A percentile compares a stretch with the other conserved stretches of the same genome.
phyloP scores from a whole-genome alignment of 176 grass and related monocot genomes.

The Sorghum bicolor region Sorghum_bicolor_NCBIv3 NC_012872.2:8729501-8730000 shows the following conservation, averaged over 20 bases:
- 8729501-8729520: conserved; percentile 12
- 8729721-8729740: background rate
- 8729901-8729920: background rate
- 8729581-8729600: conserved; percentile 13
- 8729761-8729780: background rate
- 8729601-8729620: conserved; percentile 34
- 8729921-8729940: background rate
- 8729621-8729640: conserved; percentile 8
- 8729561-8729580: too few species aligned
- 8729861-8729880: background rate
- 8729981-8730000: conserved; percentile 33
- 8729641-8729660: conserved; percentile 6
- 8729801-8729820: background rate
- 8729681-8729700: conserved; percentile 14
- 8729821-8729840: background rate
- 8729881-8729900: conserved; percentile 25
- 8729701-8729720: conserved; percentile 28
- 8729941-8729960: conserved; percentile 39
- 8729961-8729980: conserved; percentile 48
- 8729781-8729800: background rate
- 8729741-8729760: background rate
- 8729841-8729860: background rate
- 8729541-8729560: background rate
- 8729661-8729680: conserved; percentile 37
- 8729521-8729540: conserved; percentile 13